Evolutionary conservation across 352 stramenopile species (phyloP), one percentile per base, ranked within the genome.

Genomic region (Pelagophyceae sp.): DNA sequence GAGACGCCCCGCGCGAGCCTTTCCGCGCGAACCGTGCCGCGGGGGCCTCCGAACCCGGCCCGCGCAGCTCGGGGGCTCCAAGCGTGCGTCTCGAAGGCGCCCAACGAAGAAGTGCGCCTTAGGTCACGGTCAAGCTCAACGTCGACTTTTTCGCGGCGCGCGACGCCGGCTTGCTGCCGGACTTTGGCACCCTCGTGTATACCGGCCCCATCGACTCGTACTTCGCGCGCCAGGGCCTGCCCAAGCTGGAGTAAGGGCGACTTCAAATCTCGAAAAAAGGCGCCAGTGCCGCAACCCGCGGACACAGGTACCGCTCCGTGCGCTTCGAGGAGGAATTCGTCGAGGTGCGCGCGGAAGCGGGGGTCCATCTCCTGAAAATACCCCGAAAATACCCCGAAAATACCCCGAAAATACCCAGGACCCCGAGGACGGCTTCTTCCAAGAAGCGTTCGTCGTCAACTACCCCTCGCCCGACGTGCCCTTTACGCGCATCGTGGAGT

Each of bases 211-310:
- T 90, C 35, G 86, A 90, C 82, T 35, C 74, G 0, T 90, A 89
- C 79, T 90, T 90, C 81, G 76, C 75, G 0, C 35, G 85, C 60
- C 50, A 81, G 45, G 81, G 82, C 27, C 86, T 77, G 76, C 72
- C 80, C 29, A 89, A 90, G 75, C 76, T 90, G 33, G 83, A 90
- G 80, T 90, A n/a, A n/a, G n/a, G n/a, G n/a, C n/a, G n/a, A n/a
- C n/a, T n/a, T n/a, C n/a, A n/a, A n/a, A n/a, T n/a, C n/a, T n/a
- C n/a, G n/a, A n/a, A n/a, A n/a, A n/a, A n/a, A n/a, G n/a, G n/a
- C n/a, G n/a, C n/a, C n/a, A n/a, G n/a, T n/a, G n/a, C n/a, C n/a
- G n/a, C n/a, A n/a, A n/a, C n/a, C n/a, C n/a, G n/a, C n/a, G n/a
- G n/a, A n/a, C n/a, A n/a, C n/a, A n/a, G n/a, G n/a, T n/a, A 78